Evolutionary conservation across 2,329 filamentous ascomycete genomes (phyloP), one percentile per base, ranked within the genome.

Genomic region (Aspergillus pseudoviridinutans): DNA sequence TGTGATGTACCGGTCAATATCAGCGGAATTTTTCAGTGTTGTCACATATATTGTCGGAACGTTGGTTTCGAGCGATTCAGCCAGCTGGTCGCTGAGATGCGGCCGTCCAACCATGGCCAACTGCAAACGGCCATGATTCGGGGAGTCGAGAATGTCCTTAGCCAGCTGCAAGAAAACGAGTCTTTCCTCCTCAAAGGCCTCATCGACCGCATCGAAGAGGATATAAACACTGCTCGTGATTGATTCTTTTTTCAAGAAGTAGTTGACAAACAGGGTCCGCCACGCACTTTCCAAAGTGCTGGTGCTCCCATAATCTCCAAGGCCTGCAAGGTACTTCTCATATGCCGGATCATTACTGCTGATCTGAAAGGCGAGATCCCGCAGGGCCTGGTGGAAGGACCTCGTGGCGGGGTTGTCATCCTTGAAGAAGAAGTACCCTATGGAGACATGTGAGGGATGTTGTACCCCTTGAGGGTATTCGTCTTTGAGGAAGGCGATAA

Each of bases 381-480:
- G 71, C 4, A 82, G 68, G 1, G 78, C 78, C 54, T 79, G 77
- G 9, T 77, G 70, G 7, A 80, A 71, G 4, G 77, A 79, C 46
- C 78, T 67, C 0, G 78, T 79, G 38, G 79, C 72, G 1, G 78
- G 77, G 54, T 79, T 77, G 58, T 79, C 78, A 53, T 79, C 76
- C 27, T 78, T 75, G 64, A 81, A 80, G 65, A 79, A 82, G 55
- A 80, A 80, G 64, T 80, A 82, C 0, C 70, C 79, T n/a, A 75
- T 63, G 10, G 72, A 74, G 0, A 67, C 54, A 10, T 54, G 57
- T 1, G 62, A 60, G 4, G 58, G 51, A 24, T 61, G 46, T 3
- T 64, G 52, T 7, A 56, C 55, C 5, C 57, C 49, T 49, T 68
- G n/a, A 70, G 66, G 27, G 71, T 68, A n/a, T 72, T 69, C 3